Evolutionary conservation across 176 grass and related monocot genomes (phyloP), one percentile per base, ranked within the genome.

Genomic region (Saccharum spontaneum): DNA sequence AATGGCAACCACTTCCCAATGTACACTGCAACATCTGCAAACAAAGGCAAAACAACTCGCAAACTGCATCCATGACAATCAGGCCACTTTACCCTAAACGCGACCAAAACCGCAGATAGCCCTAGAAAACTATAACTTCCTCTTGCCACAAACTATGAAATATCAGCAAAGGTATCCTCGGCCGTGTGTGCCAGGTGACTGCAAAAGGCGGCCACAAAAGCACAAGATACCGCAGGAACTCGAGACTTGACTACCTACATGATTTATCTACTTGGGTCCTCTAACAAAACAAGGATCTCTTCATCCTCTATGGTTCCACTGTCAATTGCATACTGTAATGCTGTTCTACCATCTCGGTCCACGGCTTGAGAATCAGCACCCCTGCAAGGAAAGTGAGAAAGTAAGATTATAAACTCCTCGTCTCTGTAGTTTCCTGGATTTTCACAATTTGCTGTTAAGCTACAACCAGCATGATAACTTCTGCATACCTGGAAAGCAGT

Each of bases 241-340:
- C 52, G 67, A 73, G 60, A 54, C 38, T n/a, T 72, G 70, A 69
- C 65, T 64, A 84, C 9, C 88, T 82, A 86, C 41, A 20, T 80
- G 81, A 45, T 66, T 71, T 86, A 94, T 89, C 97, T 97, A 92
- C 79, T 75, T 82, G 91, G 71, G 86, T 91, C 92, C 76, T 94
- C 94, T 79, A 97, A 84, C 79, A 99, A 93, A 88, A 90, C 84
- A 84, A 97, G 88, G 87, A 98, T 91, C 82, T 94, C 94, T 64
- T 97, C 97, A 9, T 97, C 90, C 0, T 94, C 94, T 60, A 92
- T 94, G 8, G 90, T 87, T 31, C 97, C 97, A 6, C 78, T 59
- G 69, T 94, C 97, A 17, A 97, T 87, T 3, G 97, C 97, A 78
- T 94, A 90, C 81, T 99, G 92, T 5, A 99, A 71, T 4, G 97